These are phyloP conservation scores for Apiotrichum gracile DNA, from an alignment of 1,284 basidiomycete genomes.

Conservation along the genomic window DNA sequence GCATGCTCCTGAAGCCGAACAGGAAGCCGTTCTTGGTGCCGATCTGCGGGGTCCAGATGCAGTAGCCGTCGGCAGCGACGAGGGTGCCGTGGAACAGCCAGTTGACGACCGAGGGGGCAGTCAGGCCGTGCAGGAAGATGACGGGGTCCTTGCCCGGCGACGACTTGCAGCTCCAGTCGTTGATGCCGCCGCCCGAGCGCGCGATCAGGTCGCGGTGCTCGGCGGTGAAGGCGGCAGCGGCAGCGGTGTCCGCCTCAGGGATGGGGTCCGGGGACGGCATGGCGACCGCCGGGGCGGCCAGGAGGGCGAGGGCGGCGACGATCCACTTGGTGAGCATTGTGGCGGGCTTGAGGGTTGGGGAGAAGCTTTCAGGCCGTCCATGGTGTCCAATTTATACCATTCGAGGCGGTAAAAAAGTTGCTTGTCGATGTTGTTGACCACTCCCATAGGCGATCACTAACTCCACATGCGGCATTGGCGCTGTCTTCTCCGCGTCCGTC, in stretches of 20 bases:
- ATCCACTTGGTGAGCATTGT: not conserved
- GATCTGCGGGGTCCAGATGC: slow-evolving; percentile 12
- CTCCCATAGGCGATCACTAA: no score
- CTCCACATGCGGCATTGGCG: no score
- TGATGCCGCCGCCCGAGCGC: not conserved
- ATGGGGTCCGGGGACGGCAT: not conserved
- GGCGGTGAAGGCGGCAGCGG: not conserved
- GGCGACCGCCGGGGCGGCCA: not conserved
- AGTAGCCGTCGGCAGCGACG: slow-evolving; percentile 4
- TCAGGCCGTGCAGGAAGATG: slow-evolving; percentile 9
- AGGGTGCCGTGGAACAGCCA: not conserved
- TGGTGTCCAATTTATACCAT: no score
- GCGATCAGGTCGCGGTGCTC: not conserved
- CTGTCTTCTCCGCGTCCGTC: no score
- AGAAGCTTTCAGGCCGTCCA: no score
- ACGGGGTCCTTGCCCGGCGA: slow-evolving; percentile 2
- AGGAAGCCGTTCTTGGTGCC: slow-evolving; percentile 1
- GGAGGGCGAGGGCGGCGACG: not conserved
- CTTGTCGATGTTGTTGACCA: no score
- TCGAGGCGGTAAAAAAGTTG: no score
- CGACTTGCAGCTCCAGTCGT: slow-evolving; percentile 7
- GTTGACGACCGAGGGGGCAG: slow-evolving; percentile 4
- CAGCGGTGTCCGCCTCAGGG: not conserved
- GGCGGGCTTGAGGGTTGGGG: no score
- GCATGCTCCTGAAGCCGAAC: slow-evolving; percentile 5